A percentile compares a stretch with the other conserved stretches of the same genome.
Conservation (phyloP, 805 yeast species). For the Candida berthetii region DNA sequence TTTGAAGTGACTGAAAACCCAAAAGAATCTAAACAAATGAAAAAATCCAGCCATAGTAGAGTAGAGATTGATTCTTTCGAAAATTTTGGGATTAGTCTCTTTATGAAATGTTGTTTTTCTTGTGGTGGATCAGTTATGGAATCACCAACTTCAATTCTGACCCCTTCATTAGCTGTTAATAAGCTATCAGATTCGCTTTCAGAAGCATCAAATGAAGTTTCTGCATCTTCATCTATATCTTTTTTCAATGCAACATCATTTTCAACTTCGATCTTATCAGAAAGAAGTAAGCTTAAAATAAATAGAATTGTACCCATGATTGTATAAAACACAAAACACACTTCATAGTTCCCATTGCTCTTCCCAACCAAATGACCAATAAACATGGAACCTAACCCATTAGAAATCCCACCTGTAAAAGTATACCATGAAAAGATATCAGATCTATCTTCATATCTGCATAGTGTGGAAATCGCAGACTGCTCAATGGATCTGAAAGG, state of each 20-base stretch:
- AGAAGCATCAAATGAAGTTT: background rate
- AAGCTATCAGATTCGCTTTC: no score
- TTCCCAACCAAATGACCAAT: slow-evolving; percentile 28
- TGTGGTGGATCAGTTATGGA: no score
- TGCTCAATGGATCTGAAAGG: slow-evolving; percentile 56
- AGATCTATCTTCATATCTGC: slow-evolving; percentile 33
- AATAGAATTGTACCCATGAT: slow-evolving; percentile 3
- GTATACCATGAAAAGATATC: slow-evolving; percentile 57
- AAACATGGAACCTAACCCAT: slow-evolving; percentile 38
- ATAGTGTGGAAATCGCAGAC: slow-evolving; percentile 41
- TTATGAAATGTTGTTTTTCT: slow-evolving; percentile 1
- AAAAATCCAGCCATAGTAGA: slow-evolving; percentile 27
- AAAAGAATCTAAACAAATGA: slow-evolving; percentile 36
- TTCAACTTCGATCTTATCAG: slow-evolving; percentile 9
- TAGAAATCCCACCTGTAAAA: slow-evolving; percentile 39
- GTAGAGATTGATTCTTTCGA: slow-evolving; percentile 14
- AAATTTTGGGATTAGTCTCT: slow-evolving; percentile 9
- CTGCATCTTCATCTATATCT: background rate
- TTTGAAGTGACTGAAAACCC: slow-evolving; percentile 37
- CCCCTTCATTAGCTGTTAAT: no score
- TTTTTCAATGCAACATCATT: slow-evolving; percentile 6
- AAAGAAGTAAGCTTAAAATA: slow-evolving; percentile 1
- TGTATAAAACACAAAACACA: slow-evolving; percentile 9
- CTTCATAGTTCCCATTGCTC: slow-evolving; percentile 2
- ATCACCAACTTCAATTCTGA: no score